Evolutionary conservation across 2,329 filamentous ascomycete genomes (phyloP), one percentile per base, ranked within the genome.

Genomic region (Biscogniauxia mediterranea): DNA sequence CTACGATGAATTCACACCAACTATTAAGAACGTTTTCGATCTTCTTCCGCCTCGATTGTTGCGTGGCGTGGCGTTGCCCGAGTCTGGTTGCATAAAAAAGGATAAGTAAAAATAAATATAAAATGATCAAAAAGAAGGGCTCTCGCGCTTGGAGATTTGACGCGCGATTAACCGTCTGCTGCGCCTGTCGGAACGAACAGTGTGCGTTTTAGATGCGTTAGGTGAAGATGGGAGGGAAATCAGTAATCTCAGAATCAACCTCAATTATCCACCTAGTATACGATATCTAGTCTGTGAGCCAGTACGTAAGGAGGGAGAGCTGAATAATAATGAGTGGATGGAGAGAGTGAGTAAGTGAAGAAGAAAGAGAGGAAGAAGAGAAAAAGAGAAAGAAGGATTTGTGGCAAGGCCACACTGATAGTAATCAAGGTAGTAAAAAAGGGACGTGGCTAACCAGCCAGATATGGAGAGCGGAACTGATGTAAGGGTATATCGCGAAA

Each of bases 141-240:
- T 60, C 67, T 66, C 74, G 77, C 77, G 77, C 76, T 78, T 78
- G 74, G 68, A 63, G 64, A 68, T 66, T 78, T 79, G 72, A 78
- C 78, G 78, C 77, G 78, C 78, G 77, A 79, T 80, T 79, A 78
- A 67, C 55, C 20, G 52, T 28, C 23, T 38, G 52, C 71, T 77
- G 75, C 76, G 76, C 71, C 74, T 77, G 76, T 71, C 68, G 69
- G 69, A 72, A 70, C 64, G 67, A 66, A 68, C 59, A 65, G 67
- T 61, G 68, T 55, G 56, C 60, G 61, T 58, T 49, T 53, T 26
- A 59, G 61, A 57, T 55, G 5, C 38, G 13, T 46, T 46, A 15
- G 17, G 38, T 46, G 38, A 46, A 46, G 13, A 46, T 46, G 38
- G 5, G 6, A 46, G 38, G 38, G 38, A 46, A 46, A n/a, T 46